Percentiles rank a stretch among this genome's conserved stretches.
Conservation (phyloP, 2,329 filamentous ascomycete genomes). For the Fusarium anthophilum region DNA sequence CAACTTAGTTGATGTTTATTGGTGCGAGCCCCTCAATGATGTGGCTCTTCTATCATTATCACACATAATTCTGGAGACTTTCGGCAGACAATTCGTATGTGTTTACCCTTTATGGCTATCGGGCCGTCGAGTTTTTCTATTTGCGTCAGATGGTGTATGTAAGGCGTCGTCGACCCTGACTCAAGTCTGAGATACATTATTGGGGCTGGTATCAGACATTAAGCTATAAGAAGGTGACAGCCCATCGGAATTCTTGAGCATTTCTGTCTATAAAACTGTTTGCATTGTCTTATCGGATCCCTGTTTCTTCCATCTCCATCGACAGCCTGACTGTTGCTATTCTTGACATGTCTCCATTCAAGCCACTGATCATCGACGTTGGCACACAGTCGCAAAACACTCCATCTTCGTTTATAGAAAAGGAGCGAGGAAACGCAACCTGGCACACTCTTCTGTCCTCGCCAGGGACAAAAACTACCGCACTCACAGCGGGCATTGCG, state of each 20-base stretch:
- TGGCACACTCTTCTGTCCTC: slow-evolving; percentile 38
- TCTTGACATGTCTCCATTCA: not conserved
- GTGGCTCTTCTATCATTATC: not conserved
- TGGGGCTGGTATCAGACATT: not conserved
- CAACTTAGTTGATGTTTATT: slow-evolving; percentile 11
- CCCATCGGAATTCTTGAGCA: not conserved
- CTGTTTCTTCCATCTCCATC: not conserved
- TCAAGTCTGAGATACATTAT: not conserved
- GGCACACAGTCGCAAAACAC: not conserved
- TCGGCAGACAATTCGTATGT: not conserved
- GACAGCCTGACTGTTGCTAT: no score
- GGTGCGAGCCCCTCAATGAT: slow-evolving; percentile 15
- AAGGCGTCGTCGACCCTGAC: not conserved
- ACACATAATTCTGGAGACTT: not conserved
- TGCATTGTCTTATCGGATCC: not conserved
- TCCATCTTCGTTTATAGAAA: slow-evolving; percentile 12
- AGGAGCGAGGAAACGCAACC: slow-evolving; percentile 25
- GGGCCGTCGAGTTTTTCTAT: not conserved
- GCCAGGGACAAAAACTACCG: slow-evolving; percentile 16
- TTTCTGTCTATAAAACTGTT: not conserved
- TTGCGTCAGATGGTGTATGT: not conserved
- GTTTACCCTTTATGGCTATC: not conserved
- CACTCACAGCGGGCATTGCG: slow-evolving; percentile 33
- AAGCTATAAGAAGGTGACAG: not conserved
- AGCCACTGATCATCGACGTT: slow-evolving; percentile 24